These are phyloP conservation scores for Babesia caballi DNA, from an alignment of 169 alveolate species.

Conservation along the genomic window DNA sequence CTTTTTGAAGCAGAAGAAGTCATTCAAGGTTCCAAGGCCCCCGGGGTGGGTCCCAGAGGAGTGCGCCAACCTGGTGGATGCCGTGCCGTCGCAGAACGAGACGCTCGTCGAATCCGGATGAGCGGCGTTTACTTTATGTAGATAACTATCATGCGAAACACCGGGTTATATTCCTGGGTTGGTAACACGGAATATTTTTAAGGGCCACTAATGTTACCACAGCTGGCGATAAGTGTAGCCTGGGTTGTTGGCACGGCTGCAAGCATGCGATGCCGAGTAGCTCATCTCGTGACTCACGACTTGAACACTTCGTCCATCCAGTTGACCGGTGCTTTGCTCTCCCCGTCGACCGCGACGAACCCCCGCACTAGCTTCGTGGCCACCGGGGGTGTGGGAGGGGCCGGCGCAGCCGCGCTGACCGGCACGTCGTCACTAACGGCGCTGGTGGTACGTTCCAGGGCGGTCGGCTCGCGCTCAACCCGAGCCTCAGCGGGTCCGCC, in stretches of 20 bases:
- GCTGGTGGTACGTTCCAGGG: not conserved
- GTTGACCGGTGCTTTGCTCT: not conserved
- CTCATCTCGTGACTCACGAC: not conserved
- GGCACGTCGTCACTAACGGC: not conserved
- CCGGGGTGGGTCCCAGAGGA: constrained; percentile 30
- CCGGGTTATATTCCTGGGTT: too few relatives aligned
- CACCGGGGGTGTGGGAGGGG: not conserved
- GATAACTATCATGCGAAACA: too few relatives aligned
- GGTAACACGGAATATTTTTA: too few relatives aligned
- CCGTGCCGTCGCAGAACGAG: not conserved
- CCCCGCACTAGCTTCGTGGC: not conserved
- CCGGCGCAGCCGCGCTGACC: not conserved
- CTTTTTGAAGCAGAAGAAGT: constrained; percentile 32
- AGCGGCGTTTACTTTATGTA: too few relatives aligned
- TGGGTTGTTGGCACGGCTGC: too few relatives aligned
- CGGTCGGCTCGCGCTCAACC: constrained; percentile 1
- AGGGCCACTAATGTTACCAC: too few relatives aligned
- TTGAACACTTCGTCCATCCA: constrained; percentile 30
- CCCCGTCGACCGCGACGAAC: not conserved
- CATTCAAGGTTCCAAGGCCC: constrained; percentile 14
- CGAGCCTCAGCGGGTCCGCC: not conserved
- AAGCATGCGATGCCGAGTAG: too few relatives aligned
- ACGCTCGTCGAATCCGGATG: not conserved
- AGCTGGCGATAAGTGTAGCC: too few relatives aligned
- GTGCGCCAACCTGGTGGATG: constrained; percentile 2